phyloP scores from a whole-genome alignment of 176 grass and related monocot genomes.

The Eleusine indica region DNA sequence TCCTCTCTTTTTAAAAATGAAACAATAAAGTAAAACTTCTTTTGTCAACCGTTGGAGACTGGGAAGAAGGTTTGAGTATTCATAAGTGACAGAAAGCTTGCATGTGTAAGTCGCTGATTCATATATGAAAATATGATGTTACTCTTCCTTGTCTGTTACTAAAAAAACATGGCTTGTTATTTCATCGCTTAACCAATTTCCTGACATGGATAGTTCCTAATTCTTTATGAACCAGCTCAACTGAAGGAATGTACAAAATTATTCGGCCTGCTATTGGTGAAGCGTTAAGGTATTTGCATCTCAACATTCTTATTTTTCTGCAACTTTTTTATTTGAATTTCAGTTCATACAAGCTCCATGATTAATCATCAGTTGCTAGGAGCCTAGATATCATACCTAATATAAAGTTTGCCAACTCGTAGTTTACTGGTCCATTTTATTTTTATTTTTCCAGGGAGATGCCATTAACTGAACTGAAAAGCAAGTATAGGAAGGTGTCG shows the following conservation, averaged over 20 bases:
- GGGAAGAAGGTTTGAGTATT: conserved; percentile 2
- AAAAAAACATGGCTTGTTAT: not conserved
- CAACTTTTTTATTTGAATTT: not conserved
- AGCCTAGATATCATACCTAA: conserved; percentile 18
- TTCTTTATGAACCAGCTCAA: conserved; percentile 62
- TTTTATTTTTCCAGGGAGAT: conserved; percentile 78
- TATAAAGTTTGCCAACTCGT: not conserved
- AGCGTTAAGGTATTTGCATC: conserved; percentile 79
- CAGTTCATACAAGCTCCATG: conserved; percentile 39
- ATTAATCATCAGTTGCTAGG: conserved; percentile 35
- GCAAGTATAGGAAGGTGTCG: conserved; percentile 92
- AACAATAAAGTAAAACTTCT: conserved; percentile 10
- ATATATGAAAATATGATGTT: not conserved
- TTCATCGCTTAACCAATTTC: not conserved
- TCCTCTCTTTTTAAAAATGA: conserved; percentile 11
- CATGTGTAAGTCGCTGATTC: not conserved
- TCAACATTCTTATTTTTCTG: conserved; percentile 22
- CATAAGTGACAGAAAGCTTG: not conserved
- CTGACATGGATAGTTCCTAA: conserved; percentile 4
- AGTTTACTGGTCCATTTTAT: conserved; percentile 32
- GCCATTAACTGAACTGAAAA: conserved; percentile 73
- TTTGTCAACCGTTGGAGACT: conserved; percentile 10
- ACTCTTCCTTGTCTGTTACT: not conserved
- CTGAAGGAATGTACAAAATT: conserved; percentile 76
- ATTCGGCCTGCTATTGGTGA: conserved; percentile 84